Percentiles rank a stretch among this genome's conserved stretches.
Conservation (phyloP, 164 flowering plant genomes). For the Protea cynaroides region DNA sequence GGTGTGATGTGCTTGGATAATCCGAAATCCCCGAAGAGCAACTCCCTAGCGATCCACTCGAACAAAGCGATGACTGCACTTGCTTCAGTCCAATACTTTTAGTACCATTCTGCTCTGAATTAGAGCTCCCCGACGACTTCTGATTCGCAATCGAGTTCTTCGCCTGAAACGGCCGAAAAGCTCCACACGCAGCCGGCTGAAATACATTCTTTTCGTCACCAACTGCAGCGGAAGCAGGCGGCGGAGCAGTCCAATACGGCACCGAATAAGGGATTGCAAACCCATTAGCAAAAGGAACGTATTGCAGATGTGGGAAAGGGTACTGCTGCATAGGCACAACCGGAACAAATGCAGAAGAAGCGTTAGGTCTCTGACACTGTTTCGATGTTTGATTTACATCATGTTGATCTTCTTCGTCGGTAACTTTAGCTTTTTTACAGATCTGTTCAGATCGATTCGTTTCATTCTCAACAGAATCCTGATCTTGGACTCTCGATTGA, state of each 20-base stretch:
- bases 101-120: not conserved
- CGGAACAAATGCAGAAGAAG: not conserved
- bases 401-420: not conserved
- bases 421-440: not conserved
- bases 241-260: constrained; percentile 17
- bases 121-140: not conserved
- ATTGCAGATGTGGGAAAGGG: constrained; percentile 7
- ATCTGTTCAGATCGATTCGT: constrained; percentile 1
- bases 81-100: not conserved
- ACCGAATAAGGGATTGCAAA: constrained; percentile 17
- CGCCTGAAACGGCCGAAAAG: constrained; percentile 9
- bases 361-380: not conserved
- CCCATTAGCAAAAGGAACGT: constrained; percentile 14
- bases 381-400: not conserved
- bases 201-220: constrained; percentile 9
- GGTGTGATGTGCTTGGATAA: constrained; percentile 8
- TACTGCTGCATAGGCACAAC: constrained; percentile 11
- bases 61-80: not conserved
- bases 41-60: constrained; percentile 6
- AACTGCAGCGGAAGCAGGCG: not conserved
- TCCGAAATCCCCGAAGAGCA: constrained; percentile 18
- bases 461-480: constrained; percentile 8
- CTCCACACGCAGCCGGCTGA: constrained; percentile 11
- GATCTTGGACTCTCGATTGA: constrained; percentile 11
- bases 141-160: not conserved